Percentiles rank a stretch among this genome's conserved stretches.
phyloP scores from a whole-genome alignment of 2,329 filamentous ascomycete genomes.

The Fusarium duplospermum region DNA sequence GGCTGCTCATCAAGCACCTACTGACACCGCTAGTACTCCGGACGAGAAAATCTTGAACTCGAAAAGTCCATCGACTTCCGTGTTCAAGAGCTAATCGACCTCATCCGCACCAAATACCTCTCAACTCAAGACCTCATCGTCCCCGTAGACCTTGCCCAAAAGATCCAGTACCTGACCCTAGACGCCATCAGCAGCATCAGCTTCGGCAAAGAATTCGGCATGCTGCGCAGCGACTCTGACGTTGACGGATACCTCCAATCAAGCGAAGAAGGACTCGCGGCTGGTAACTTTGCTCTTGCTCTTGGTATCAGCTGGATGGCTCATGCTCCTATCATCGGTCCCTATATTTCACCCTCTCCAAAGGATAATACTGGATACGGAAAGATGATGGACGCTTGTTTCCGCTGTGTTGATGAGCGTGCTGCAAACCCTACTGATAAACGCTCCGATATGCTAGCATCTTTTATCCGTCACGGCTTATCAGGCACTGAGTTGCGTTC shows the following conservation, averaged over 20 bases:
- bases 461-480: slow-evolving; percentile 55
- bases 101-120: slow-evolving; percentile 59
- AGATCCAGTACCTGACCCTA: slow-evolving; percentile 63
- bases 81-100: slow-evolving; percentile 56
- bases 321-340: slow-evolving; percentile 44
- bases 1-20: rapidly evolving
- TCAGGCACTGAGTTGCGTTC: slow-evolving; percentile 47
- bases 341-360: slow-evolving; percentile 43
- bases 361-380: slow-evolving; percentile 49
- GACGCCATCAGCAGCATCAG: slow-evolving; percentile 65
- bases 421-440: slow-evolving; percentile 39
- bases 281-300: slow-evolving; percentile 43
- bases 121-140: slow-evolving; percentile 43
- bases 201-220: slow-evolving; percentile 62
- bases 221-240: slow-evolving; percentile 59
- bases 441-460: slow-evolving; percentile 54
- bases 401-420: slow-evolving; percentile 44
- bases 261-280: slow-evolving; percentile 47
- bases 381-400: slow-evolving; percentile 49
- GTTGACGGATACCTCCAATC: slow-evolving; percentile 54
- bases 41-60: slow-evolving; percentile 63
- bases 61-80: slow-evolving; percentile 62
- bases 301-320: slow-evolving; percentile 45
- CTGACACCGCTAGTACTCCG: slow-evolving; percentile 58
- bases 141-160: slow-evolving; percentile 59